Percentiles rank a stretch among this genome's conserved stretches.
Conservation (phyloP, 805 yeast species). For the Blastobotrys muscicola region DNA sequence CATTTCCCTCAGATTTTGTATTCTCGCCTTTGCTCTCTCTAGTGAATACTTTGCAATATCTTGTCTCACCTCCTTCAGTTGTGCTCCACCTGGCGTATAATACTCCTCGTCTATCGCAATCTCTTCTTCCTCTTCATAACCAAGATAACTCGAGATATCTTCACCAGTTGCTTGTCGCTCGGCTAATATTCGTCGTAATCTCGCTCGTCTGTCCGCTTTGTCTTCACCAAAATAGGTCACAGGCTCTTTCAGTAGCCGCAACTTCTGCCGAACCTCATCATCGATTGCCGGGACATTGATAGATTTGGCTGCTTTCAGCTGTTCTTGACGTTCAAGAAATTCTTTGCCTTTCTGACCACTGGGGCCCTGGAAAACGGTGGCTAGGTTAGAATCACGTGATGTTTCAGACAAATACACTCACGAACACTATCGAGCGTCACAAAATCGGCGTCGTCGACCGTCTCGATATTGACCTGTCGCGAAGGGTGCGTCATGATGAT, state of each 20-base stretch:
- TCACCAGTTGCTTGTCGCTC: constrained; percentile 20
- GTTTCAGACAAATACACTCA: neutral
- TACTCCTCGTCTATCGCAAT: constrained; percentile 38
- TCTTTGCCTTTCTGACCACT: constrained; percentile 9
- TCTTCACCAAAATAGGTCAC: constrained; percentile 51
- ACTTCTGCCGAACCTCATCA: constrained; percentile 43
- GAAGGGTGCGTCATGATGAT: no score
- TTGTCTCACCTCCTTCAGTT: constrained; percentile 43
- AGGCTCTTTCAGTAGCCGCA: constrained; percentile 49
- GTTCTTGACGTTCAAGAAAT: constrained; percentile 8
- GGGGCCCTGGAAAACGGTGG: constrained; percentile 1
- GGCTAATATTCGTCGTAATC: constrained; percentile 41
- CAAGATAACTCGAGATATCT: constrained; percentile 13
- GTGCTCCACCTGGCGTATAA: constrained; percentile 66
- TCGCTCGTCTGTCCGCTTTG: constrained; percentile 46
- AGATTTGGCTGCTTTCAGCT: constrained; percentile 5
- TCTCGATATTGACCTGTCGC: no score
- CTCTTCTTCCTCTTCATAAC: constrained; percentile 9
- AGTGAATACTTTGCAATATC: constrained; percentile 46
- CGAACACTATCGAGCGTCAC: no score
- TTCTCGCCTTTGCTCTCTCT: constrained; percentile 34
- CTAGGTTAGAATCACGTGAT: neutral
- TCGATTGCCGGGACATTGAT: constrained; percentile 55
- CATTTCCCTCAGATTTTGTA: constrained; percentile 26
- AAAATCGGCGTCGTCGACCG: no score